Conservation (phyloP, 352 stramenopile genomes). For the Blastocystis hominis region DNA sequence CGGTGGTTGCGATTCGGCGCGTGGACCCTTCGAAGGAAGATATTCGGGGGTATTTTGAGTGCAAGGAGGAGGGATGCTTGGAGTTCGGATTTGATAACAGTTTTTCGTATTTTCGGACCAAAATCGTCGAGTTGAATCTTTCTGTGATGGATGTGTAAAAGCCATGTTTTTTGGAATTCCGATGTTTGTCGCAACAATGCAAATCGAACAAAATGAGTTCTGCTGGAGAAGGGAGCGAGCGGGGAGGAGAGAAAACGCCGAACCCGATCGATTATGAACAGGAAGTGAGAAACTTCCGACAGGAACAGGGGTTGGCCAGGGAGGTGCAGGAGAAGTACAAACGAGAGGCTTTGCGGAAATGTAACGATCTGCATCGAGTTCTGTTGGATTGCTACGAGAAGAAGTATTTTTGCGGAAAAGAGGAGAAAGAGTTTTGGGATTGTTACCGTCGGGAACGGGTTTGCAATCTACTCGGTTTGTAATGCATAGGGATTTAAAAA, state of each 20-base stretch:
- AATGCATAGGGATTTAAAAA: conserved; percentile 28
- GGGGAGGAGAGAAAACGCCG: not conserved
- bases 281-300: conserved; percentile 5
- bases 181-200: not conserved
- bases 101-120: conserved; percentile 38
- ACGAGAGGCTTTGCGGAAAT: conserved; percentile 32
- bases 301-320: not conserved
- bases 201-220: no score
- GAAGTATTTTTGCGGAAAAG: conserved; percentile 49
- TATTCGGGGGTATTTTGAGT: conserved; percentile 5
- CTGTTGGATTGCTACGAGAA: conserved; percentile 47
- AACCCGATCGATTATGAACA: conserved; percentile 4
- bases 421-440: conserved; percentile 55
- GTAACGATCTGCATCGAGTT: conserved; percentile 20
- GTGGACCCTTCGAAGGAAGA: conserved; percentile 33
- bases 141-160: not conserved
- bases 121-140: conserved; percentile 13
- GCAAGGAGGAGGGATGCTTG: not conserved
- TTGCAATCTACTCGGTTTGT: not conserved
- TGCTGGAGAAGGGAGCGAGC: not conserved
- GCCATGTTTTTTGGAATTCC: not conserved
- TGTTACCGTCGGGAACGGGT: conserved; percentile 40
- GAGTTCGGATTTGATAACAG: conserved; percentile 56
- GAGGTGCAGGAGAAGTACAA: conserved; percentile 51
- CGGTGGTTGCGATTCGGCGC: not conserved